phyloP scores from a whole-genome alignment of 495 filamentous ascomycete genomes.

The Penicillium pancosmium region DNA sequence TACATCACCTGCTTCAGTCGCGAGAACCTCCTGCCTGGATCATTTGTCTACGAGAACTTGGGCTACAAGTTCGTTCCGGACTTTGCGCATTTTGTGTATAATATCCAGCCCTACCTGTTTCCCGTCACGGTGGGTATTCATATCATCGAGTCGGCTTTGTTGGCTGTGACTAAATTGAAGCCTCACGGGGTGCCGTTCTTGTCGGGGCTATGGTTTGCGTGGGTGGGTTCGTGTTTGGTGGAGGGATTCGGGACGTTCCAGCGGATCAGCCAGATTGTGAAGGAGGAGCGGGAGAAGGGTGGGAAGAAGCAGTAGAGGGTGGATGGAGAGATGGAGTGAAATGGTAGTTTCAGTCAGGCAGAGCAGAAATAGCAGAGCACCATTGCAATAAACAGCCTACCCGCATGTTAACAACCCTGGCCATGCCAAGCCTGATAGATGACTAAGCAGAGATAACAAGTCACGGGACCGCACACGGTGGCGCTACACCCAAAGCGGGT shows the following conservation, averaged over 20 bases:
- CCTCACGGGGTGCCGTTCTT: slow-evolving; percentile 58
- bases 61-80: slow-evolving; percentile 46
- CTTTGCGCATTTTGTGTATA: slow-evolving; percentile 55
- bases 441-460: slow-evolving; percentile 13
- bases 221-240: slow-evolving; percentile 58
- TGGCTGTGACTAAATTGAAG: slow-evolving; percentile 53
- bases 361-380: slow-evolving; percentile 10
- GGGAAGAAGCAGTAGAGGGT: slow-evolving; percentile 26
- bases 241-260: slow-evolving; percentile 59
- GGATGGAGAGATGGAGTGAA: too few relatives aligned
- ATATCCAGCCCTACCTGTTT: slow-evolving; percentile 50
- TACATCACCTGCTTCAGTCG: slow-evolving; percentile 48
- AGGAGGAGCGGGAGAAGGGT: slow-evolving; percentile 51
- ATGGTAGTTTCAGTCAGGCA: too few relatives aligned
- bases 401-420: too few relatives aligned
- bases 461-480: slow-evolving; percentile 24
- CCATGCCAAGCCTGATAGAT: slow-evolving; percentile 5
- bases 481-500: slow-evolving; percentile 19
- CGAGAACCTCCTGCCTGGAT: slow-evolving; percentile 58
- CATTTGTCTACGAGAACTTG: slow-evolving; percentile 51
- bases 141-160: slow-evolving; percentile 49
- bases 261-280: slow-evolving; percentile 60
- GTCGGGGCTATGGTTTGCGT: slow-evolving; percentile 61
- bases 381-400: not conserved
- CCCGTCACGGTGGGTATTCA: slow-evolving; percentile 55